A percentile compares a stretch with the other conserved stretches of the same genome.
Evolutionary conservation across 1,284 basidiomycete genomes (phyloP).

Genomic region (Cutaneotrichosporon dermatis): DNA sequence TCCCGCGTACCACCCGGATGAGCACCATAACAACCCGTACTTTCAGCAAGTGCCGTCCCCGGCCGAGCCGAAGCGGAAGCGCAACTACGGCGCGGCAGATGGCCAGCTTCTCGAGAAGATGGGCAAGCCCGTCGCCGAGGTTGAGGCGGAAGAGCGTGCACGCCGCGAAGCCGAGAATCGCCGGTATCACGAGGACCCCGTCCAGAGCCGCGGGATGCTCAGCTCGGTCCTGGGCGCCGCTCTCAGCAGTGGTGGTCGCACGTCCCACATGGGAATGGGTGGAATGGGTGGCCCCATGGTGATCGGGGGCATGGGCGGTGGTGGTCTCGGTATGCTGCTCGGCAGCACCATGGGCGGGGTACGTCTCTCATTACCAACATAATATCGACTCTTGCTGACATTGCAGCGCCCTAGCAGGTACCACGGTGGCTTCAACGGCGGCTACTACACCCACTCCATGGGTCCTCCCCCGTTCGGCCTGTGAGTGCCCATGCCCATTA

Average conservation of each 20-base stretch:
- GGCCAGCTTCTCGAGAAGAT: not conserved
- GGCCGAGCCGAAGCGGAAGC: not conserved
- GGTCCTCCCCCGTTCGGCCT: conserved; percentile 1
- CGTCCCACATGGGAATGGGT: not conserved
- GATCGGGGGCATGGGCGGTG: not conserved
- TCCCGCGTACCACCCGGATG: conserved; percentile 1
- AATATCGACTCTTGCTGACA: not conserved
- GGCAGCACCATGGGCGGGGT: not conserved
- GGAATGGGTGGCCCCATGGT: not conserved
- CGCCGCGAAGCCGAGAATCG: not conserved
- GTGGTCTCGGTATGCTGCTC: not conserved
- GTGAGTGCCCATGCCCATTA: not conserved
- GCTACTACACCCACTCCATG: not conserved
- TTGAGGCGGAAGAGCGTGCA: not conserved
- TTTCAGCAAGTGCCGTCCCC: not conserved
- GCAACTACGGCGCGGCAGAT: not conserved
- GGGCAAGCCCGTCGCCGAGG: conserved; percentile 1
- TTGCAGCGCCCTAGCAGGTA: not conserved
- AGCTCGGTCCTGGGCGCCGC: conserved; percentile 10
- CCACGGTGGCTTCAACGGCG: not conserved
- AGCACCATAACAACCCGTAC: conserved; percentile 7
- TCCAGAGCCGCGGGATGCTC: not conserved
- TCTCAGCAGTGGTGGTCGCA: not conserved
- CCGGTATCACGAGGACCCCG: not conserved
- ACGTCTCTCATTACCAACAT: not conserved